phyloP scores from a whole-genome alignment of 805 yeast species.

The Kuraishia floccosa region DNA sequence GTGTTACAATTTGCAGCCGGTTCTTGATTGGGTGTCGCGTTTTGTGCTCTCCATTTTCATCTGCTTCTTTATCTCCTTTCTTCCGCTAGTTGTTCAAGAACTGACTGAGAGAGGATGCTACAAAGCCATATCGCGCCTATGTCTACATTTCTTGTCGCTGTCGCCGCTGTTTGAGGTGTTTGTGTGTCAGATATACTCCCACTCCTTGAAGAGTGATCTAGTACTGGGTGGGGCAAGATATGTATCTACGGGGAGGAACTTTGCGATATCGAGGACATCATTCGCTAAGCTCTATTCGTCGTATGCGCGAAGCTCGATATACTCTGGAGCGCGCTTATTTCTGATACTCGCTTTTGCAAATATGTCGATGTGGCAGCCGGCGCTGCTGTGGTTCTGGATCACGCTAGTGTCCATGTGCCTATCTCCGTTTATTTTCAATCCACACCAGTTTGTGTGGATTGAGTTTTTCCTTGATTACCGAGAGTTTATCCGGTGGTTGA shows the following conservation, averaged over 20 bases:
- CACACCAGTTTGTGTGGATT: slow-evolving; percentile 37
- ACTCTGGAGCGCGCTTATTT: slow-evolving; percentile 62
- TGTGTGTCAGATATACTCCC: slow-evolving; percentile 87
- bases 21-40: slow-evolving; percentile 81
- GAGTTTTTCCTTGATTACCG: slow-evolving; percentile 39
- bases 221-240: slow-evolving; percentile 89
- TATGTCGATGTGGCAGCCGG: slow-evolving; percentile 71
- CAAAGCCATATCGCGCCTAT: slow-evolving; percentile 60
- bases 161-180: slow-evolving; percentile 93
- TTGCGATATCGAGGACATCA: slow-evolving; percentile 74
- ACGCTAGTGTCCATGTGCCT: slow-evolving; percentile 31
- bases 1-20: slow-evolving; percentile 78
- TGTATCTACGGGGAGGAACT: slow-evolving; percentile 89
- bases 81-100: slow-evolving; percentile 83
- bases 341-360: slow-evolving; percentile 68
- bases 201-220: slow-evolving; percentile 62
- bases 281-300: slow-evolving; percentile 65
- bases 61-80: slow-evolving; percentile 85
- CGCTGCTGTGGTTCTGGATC: slow-evolving; percentile 51
- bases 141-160: slow-evolving; percentile 68
- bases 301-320: slow-evolving; percentile 68
- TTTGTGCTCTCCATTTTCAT: slow-evolving; percentile 85
- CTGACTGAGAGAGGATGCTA: slow-evolving; percentile 74
- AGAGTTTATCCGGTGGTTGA: slow-evolving; percentile 56
- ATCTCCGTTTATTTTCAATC: slow-evolving; percentile 42